Percentiles rank a stretch among this genome's conserved stretches.
Conservation (phyloP, 2,329 filamentous ascomycete genomes). For the Lachnellula willkommii region DNA sequence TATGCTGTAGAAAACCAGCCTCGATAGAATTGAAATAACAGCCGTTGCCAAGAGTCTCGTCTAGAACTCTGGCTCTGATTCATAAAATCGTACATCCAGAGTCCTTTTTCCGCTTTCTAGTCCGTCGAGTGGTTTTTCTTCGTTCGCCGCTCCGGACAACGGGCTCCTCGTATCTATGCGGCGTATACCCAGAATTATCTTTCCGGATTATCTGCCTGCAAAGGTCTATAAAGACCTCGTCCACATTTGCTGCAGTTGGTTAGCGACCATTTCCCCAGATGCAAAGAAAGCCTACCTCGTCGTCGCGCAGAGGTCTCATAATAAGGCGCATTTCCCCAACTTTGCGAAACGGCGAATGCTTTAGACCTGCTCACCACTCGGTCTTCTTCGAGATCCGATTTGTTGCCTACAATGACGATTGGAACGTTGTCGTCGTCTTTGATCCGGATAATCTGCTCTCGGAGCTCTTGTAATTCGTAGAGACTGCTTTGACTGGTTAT, state of each 20-base stretch:
- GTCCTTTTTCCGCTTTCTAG: not conserved
- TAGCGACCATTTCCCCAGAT: not conserved
- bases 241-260: conserved; percentile 50
- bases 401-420: conserved; percentile 70
- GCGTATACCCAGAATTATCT: conserved; percentile 35
- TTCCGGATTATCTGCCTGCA: conserved; percentile 62
- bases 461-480: conserved; percentile 63
- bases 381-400: conserved; percentile 68
- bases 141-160: not conserved
- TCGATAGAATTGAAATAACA: not conserved
- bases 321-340: conserved; percentile 67
- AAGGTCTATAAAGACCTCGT: conserved; percentile 65
- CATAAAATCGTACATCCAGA: conserved; percentile 13
- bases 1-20: not conserved
- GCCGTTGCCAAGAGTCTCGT: not conserved
- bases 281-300: conserved; percentile 35
- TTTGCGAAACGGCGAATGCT: conserved; percentile 62
- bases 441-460: conserved; percentile 68
- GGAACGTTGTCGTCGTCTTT: conserved; percentile 66
- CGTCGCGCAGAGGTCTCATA: conserved; percentile 66
- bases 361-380: conserved; percentile 58
- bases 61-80: not conserved
- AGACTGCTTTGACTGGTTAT: conserved; percentile 66
- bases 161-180: not conserved
- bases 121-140: not conserved